Conservation (phyloP, 345 rosid genomes). For the Boechera divaricarpa region DNA sequence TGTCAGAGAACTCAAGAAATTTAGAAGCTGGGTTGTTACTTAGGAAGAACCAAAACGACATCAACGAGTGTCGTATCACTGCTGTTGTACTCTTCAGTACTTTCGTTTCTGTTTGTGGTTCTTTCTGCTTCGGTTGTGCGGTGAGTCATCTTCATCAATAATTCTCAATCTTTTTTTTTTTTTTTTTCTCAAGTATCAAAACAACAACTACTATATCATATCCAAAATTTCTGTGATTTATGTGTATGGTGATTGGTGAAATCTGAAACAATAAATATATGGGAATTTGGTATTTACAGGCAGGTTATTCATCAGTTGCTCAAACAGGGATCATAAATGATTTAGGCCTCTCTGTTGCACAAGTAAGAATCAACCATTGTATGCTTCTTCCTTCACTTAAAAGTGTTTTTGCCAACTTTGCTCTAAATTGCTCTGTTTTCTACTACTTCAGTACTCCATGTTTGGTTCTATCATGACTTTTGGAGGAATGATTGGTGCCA, state of each 20-base stretch:
- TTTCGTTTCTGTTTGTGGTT: conserved; percentile 50
- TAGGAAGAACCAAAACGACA: conserved; percentile 38
- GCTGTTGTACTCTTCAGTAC: conserved; percentile 44
- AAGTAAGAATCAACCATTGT: conserved; percentile 36
- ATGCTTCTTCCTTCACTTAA: not conserved
- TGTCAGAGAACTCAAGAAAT: conserved; percentile 36
- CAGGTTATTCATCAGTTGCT: conserved; percentile 35
- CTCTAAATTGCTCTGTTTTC: not conserved
- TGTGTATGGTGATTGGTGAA: not conserved
- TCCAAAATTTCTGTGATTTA: not conserved
- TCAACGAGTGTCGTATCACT: conserved; percentile 47
- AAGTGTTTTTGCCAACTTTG: not conserved
- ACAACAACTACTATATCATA: not conserved
- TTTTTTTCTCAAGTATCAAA: not conserved
- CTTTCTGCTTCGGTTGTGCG: conserved; percentile 50
- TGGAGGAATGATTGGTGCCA: conserved; percentile 51
- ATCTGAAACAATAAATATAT: not conserved
- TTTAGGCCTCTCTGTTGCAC: conserved; percentile 51
- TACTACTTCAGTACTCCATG: conserved; percentile 43
- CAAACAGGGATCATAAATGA: conserved; percentile 49
- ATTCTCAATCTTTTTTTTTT: not conserved
- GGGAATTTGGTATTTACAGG: not conserved
- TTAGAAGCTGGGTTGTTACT: conserved; percentile 43
- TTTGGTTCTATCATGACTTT: conserved; percentile 51
- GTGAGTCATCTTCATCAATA: conserved; percentile 36